Conservation (phyloP, 2,329 filamentous ascomycete genomes). For the Trichoderma polysporum region DNA sequence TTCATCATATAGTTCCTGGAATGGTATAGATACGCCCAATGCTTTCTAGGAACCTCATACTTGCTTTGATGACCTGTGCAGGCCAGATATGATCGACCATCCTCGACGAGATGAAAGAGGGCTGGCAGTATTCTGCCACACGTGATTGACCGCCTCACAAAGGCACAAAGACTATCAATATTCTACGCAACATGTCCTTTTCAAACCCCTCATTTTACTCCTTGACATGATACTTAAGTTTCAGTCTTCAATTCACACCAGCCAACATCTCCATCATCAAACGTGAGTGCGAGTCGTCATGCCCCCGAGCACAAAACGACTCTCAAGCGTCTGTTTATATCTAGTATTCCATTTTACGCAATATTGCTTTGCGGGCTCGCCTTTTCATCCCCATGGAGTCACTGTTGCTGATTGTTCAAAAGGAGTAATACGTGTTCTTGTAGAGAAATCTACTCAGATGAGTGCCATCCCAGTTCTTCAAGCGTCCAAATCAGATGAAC, state of each 20-base stretch:
- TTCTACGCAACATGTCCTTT: neutral
- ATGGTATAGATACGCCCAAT: neutral
- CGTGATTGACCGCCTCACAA: constrained; percentile 3
- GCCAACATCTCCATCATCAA: neutral
- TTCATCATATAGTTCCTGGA: accelerated
- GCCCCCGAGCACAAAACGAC: neutral
- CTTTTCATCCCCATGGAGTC: neutral
- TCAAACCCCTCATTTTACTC: too few species aligned
- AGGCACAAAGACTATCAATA: neutral
- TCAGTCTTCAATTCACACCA: neutral
- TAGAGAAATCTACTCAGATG: neutral
- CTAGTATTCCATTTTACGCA: too few species aligned
- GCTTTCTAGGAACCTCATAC: neutral
- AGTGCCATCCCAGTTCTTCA: neutral
- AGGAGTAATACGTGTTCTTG: neutral
- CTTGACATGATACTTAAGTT: neutral
- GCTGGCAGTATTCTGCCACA: neutral
- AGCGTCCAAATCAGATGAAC: neutral
- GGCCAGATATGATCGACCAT: neutral
- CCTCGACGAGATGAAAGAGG: neutral
- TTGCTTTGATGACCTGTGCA: neutral
- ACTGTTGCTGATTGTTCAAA: neutral
- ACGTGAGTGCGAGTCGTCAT: too few species aligned
- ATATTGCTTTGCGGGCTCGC: neutral
- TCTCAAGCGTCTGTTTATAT: neutral